These are phyloP conservation scores for Calycina marina DNA, from an alignment of 2,329 filamentous ascomycete genomes.

Conservation along the genomic window DNA sequence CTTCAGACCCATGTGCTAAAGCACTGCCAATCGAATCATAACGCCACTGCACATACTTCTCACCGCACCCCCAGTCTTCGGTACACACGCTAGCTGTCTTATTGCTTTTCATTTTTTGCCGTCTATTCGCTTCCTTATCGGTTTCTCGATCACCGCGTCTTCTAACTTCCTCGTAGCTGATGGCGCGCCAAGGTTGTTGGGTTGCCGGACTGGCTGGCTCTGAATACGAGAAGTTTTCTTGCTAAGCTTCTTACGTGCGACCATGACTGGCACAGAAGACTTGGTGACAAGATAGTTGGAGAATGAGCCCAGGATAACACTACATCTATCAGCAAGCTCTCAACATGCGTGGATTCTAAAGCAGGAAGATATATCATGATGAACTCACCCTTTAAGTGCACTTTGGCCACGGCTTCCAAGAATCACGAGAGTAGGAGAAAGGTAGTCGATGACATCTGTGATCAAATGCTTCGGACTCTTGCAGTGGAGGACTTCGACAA, in stretches of 20 bases:
- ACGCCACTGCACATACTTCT: too few species aligned
- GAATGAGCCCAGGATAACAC: constrained; percentile 88
- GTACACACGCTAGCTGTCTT: too few species aligned
- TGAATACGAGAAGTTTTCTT: constrained; percentile 62
- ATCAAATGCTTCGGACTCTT: constrained; percentile 95
- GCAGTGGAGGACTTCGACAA: constrained; percentile 95
- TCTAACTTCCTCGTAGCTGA: constrained; percentile 25
- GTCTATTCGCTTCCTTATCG: too few species aligned
- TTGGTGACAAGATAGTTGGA: constrained; percentile 96
- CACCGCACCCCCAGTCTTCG: too few species aligned
- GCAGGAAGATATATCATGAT: constrained; percentile 5
- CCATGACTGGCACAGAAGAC: constrained; percentile 95
- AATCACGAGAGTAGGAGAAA: constrained; percentile 84
- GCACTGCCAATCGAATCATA: too few species aligned
- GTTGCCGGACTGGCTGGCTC: constrained; percentile 55
- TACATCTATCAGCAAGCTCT: constrained; percentile 25
- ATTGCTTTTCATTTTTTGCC: too few species aligned
- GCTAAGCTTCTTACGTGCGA: constrained; percentile 75
- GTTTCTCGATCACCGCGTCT: constrained; percentile 6
- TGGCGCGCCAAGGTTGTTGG: constrained; percentile 62
- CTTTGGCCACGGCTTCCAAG: constrained; percentile 83
- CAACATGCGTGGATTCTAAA: constrained; percentile 1
- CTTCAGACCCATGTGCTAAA: too few species aligned
- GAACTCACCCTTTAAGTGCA: constrained; percentile 77
- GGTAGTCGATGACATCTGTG: constrained; percentile 88